These are phyloP conservation scores for Pichia manshurica DNA, from an alignment of 805 yeast species.

Conservation along the genomic window DNA sequence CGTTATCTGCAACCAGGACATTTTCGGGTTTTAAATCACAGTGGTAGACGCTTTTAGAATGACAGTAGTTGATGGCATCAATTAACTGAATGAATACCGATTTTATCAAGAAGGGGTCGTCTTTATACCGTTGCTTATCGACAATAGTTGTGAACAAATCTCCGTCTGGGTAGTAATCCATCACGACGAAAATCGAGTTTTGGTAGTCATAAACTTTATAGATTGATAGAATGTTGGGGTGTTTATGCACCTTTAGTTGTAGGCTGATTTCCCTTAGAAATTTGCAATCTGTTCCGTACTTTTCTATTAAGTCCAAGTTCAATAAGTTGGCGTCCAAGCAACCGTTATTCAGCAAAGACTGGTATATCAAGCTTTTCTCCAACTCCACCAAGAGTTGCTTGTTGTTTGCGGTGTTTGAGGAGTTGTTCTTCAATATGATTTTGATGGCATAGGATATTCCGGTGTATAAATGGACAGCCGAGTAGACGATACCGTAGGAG, in stretches of 20 bases:
- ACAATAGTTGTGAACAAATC: conserved; percentile 85
- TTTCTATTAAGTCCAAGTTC: conserved; percentile 32
- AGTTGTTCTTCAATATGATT: conserved; percentile 49
- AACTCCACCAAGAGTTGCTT: conserved; percentile 28
- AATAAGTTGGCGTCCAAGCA: conserved; percentile 28
- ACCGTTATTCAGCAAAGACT: conserved; percentile 25
- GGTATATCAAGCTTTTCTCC: conserved; percentile 24
- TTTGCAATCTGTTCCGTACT: conserved; percentile 31
- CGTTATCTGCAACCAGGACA: conserved; percentile 59
- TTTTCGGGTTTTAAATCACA: conserved; percentile 97
- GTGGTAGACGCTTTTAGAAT: conserved; percentile 77
- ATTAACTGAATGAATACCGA: conserved; percentile 69
- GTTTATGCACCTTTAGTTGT: conserved; percentile 70
- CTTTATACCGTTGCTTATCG: conserved; percentile 56
- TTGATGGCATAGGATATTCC: conserved; percentile 62
- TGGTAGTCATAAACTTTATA: conserved; percentile 64
- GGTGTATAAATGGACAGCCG: conserved; percentile 51
- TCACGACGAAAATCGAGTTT: conserved; percentile 58
- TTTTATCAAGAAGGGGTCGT: conserved; percentile 46
- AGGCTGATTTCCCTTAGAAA: conserved; percentile 63
- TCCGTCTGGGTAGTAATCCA: conserved; percentile 83
- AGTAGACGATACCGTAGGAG: conserved; percentile 76
- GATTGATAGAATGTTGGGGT: conserved; percentile 72
- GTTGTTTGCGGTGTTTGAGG: conserved; percentile 27
- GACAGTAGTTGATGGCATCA: conserved; percentile 79